These are phyloP conservation scores for Trichoderma reesei DNA, from an alignment of 495 filamentous ascomycete genomes.

Conservation along the genomic window DNA sequence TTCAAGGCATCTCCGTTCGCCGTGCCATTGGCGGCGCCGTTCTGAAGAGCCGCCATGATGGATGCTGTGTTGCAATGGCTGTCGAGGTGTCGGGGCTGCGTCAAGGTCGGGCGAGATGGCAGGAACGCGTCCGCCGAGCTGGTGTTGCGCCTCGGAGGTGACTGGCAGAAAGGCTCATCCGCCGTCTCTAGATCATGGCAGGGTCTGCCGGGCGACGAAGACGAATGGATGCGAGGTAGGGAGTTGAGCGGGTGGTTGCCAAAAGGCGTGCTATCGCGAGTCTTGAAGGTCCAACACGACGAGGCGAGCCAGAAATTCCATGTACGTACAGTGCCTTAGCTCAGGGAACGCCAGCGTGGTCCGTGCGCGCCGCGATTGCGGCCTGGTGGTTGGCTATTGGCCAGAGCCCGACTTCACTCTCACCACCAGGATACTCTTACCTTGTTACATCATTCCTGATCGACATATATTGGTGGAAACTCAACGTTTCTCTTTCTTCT, in stretches of 20 bases:
- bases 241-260: background rate
- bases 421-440: background rate
- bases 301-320: slow-evolving; percentile 7
- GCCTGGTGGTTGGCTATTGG: background rate
- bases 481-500: too few relatives aligned
- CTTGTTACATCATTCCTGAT: too few relatives aligned
- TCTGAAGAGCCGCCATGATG: slow-evolving; percentile 22
- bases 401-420: background rate
- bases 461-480: too few relatives aligned
- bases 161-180: background rate
- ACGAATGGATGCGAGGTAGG: background rate
- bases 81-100: slow-evolving; percentile 5
- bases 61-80: slow-evolving; percentile 7
- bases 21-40: slow-evolving; percentile 23
- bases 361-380: background rate
- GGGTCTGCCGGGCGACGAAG: background rate
- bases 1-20: slow-evolving; percentile 15
- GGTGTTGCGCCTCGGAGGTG: background rate
- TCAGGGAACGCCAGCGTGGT: background rate
- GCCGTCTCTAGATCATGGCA: background rate
- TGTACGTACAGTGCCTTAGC: background rate
- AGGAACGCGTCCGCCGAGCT: slow-evolving; percentile 8
- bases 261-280: background rate
- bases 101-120: slow-evolving; percentile 5
- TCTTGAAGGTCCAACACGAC: background rate